These are phyloP conservation scores for Paecilomyces sp. DNA, from an alignment of 2,329 filamentous ascomycete genomes.

Conservation along the genomic window DNA sequence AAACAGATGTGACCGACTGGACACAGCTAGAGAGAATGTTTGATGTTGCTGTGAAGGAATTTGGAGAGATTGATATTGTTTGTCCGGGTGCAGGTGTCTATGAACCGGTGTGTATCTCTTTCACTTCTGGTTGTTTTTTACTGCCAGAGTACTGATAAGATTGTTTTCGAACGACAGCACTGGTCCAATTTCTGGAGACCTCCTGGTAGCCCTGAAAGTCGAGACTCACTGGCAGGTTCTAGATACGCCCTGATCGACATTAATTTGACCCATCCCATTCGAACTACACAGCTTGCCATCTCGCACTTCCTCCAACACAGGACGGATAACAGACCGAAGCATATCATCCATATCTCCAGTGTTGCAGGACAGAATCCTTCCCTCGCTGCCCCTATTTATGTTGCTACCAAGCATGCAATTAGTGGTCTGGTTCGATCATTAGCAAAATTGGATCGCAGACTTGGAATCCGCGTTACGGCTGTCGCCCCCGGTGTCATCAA, in stretches of 20 bases:
- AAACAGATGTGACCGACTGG: slow-evolving; percentile 46
- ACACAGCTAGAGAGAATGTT: slow-evolving; percentile 44
- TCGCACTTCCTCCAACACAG: slow-evolving; percentile 36
- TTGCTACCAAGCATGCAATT: slow-evolving; percentile 43
- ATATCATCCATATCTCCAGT: slow-evolving; percentile 43
- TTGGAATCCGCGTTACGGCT: slow-evolving; percentile 52
- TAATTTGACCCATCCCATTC: slow-evolving; percentile 47
- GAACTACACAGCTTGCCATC: slow-evolving; percentile 45
- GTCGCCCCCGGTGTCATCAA: slow-evolving; percentile 56
- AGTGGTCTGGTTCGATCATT: slow-evolving; percentile 45
- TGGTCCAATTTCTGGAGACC: slow-evolving; percentile 47
- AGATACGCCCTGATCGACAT: slow-evolving; percentile 43
- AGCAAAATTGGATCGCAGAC: slow-evolving; percentile 38
- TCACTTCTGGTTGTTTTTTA: not conserved
- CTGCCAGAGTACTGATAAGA: not conserved
- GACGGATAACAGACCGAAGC: slow-evolving; percentile 27
- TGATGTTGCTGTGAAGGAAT: slow-evolving; percentile 39
- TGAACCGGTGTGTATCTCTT: slow-evolving; percentile 29
- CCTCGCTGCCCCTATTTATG: slow-evolving; percentile 40
- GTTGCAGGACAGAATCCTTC: slow-evolving; percentile 37
- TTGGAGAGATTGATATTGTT: slow-evolving; percentile 41
- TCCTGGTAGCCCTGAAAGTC: slow-evolving; percentile 35
- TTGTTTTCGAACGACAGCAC: slow-evolving; percentile 20
- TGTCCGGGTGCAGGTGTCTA: slow-evolving; percentile 41
- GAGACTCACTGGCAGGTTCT: slow-evolving; percentile 31